Conservation (phyloP, 192 early-diverging fungal genomes). For the Podila clonocystis region DNA sequence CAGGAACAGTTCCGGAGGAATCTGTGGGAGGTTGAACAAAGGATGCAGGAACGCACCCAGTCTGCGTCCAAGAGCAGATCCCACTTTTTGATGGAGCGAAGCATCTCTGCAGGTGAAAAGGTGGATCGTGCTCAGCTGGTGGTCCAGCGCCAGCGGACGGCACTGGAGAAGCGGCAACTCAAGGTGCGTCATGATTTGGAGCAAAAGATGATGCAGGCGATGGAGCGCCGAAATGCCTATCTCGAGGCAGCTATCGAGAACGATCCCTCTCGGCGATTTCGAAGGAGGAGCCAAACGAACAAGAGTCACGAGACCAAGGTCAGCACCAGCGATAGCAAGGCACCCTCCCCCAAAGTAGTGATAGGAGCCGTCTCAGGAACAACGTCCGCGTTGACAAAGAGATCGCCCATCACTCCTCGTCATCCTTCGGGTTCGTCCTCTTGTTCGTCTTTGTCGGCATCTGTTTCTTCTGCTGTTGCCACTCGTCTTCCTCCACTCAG, state of each 20-base stretch:
- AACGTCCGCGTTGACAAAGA: background rate
- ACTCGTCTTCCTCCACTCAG: background rate
- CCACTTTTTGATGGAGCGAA: slow-evolving; percentile 33
- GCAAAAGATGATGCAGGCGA: slow-evolving; percentile 45
- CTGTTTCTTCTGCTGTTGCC: no score
- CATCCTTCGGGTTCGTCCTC: background rate
- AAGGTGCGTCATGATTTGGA: slow-evolving; percentile 37
- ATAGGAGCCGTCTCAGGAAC: background rate
- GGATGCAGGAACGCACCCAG: slow-evolving; percentile 21
- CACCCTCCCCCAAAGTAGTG: no score
- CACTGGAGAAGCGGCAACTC: slow-evolving; percentile 31
- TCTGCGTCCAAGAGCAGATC: slow-evolving; percentile 38
- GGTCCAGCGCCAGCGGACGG: slow-evolving; percentile 22
- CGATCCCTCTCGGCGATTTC: slow-evolving; percentile 43
- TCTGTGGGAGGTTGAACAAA: slow-evolving; percentile 35
- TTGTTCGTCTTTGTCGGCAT: no score
- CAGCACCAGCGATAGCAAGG: background rate
- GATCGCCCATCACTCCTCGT: no score
- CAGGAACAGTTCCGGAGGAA: slow-evolving; percentile 23
- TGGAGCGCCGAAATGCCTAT: slow-evolving; percentile 37
- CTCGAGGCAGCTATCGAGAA: slow-evolving; percentile 48
- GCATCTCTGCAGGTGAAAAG: slow-evolving; percentile 21
- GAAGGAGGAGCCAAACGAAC: slow-evolving; percentile 10
- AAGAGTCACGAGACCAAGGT: background rate
- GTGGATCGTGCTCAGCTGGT: slow-evolving; percentile 33